Conservation (phyloP, 345 rosid genomes). For the Geranium rotundifolium region DNA sequence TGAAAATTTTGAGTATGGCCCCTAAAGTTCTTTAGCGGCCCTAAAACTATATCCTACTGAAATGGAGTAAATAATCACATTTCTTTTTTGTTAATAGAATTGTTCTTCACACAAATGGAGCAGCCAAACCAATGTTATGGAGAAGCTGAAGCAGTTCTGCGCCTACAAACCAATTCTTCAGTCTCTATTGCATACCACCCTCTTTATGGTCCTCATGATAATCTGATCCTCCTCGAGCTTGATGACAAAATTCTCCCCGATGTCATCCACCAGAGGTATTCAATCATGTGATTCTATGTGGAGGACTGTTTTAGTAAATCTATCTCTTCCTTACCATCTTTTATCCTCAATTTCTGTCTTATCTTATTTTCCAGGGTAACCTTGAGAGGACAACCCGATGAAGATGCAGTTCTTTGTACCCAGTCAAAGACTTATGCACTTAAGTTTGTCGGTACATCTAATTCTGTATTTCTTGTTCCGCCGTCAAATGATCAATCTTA, state of each 20-base stretch:
- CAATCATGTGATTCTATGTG: not conserved
- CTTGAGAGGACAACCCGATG: conserved; percentile 73
- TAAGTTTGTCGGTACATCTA: conserved; percentile 79
- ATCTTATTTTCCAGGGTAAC: conserved; percentile 36
- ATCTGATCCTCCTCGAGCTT: conserved; percentile 64
- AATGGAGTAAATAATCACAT: too few species aligned
- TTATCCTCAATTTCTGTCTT: not conserved
- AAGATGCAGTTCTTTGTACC: conserved; percentile 88
- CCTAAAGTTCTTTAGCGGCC: too few species aligned
- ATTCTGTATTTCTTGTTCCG: conserved; percentile 67
- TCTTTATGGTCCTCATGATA: conserved; percentile 54
- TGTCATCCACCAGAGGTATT: conserved; percentile 49
- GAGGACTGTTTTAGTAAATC: not conserved
- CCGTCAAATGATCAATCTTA: conserved; percentile 26
- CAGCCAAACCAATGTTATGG: conserved; percentile 6
- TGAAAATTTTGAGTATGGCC: too few species aligned
- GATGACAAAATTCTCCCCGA: conserved; percentile 59
- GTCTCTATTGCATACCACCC: conserved; percentile 55
- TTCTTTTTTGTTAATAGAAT: too few species aligned
- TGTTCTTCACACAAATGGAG: too few species aligned
- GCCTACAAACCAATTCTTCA: conserved; percentile 40
- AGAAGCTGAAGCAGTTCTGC: conserved; percentile 54
- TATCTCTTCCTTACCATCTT: not conserved
- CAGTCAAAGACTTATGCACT: conserved; percentile 64
- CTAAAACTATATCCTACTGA: too few species aligned